These are phyloP conservation scores for Aspergillus fischeri DNA, from an alignment of 2,329 filamentous ascomycete genomes.

Conservation along the genomic window DNA sequence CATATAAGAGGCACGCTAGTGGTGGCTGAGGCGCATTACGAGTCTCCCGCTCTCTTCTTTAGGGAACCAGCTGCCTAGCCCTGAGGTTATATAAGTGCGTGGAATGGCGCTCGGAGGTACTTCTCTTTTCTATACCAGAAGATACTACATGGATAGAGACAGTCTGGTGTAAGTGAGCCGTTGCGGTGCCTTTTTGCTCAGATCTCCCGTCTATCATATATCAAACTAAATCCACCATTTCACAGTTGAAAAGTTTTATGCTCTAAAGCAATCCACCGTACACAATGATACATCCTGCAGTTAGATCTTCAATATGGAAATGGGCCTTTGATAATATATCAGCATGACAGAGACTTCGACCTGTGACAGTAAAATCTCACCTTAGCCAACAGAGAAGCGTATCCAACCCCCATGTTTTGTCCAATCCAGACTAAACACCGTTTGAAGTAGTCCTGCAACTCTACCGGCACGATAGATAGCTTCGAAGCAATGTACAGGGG, in stretches of 20 bases:
- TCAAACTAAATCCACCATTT: too few relatives aligned
- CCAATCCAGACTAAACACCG: conserved; percentile 3
- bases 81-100: too few relatives aligned
- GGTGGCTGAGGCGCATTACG: background rate
- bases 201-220: too few relatives aligned
- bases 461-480: background rate
- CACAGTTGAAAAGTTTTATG: too few relatives aligned
- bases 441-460: conserved; percentile 1
- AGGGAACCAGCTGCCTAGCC: too few relatives aligned
- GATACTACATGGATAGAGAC: too few relatives aligned
- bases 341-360: background rate
- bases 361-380: background rate
- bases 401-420: background rate
- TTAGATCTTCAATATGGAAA: background rate
- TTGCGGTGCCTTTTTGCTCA: too few relatives aligned
- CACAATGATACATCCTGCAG: background rate
- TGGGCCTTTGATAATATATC: too few relatives aligned
- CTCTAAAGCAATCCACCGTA: background rate
- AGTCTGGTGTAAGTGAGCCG: too few relatives aligned
- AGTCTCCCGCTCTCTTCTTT: too few relatives aligned
- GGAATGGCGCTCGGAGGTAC: too few relatives aligned
- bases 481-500: background rate
- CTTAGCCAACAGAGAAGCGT: background rate
- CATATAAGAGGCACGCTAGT: background rate
- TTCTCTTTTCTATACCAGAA: too few relatives aligned